These are phyloP conservation scores for Pseudoneurospora amorphoporcata DNA, from an alignment of 495 filamentous ascomycete genomes.

Conservation along the genomic window DNA sequence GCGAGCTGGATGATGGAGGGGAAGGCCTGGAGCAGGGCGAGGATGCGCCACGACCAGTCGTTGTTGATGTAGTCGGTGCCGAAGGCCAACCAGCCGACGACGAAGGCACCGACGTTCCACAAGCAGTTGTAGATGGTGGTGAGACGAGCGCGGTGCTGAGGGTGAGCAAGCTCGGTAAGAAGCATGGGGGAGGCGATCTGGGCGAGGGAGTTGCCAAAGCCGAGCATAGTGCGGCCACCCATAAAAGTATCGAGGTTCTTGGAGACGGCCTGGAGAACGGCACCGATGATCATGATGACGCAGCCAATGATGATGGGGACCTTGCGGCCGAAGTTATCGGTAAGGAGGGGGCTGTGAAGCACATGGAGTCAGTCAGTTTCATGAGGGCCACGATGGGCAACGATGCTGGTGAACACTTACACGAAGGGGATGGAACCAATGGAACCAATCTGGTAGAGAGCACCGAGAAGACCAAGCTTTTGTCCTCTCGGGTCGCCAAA, in stretches of 20 bases:
- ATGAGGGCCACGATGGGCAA: neutral
- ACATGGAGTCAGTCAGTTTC: conserved; percentile 16
- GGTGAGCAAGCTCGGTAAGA: conserved; percentile 54
- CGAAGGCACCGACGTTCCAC: conserved; percentile 49
- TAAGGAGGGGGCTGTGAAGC: conserved; percentile 41
- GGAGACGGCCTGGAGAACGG: conserved; percentile 42
- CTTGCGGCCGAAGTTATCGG: conserved; percentile 53
- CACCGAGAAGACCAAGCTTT: conserved; percentile 51
- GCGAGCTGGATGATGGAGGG: conserved; percentile 42
- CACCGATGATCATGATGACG: conserved; percentile 53
- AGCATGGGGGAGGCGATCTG: conserved; percentile 54
- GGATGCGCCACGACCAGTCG: conserved; percentile 46
- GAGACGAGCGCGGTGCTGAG: conserved; percentile 56
- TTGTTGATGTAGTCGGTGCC: conserved; percentile 39
- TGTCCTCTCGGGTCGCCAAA: conserved; percentile 42
- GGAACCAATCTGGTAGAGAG: conserved; percentile 59
- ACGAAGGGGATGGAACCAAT: conserved; percentile 55
- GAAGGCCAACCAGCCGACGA: conserved; percentile 42
- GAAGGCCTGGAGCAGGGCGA: conserved; percentile 44
- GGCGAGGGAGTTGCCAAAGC: conserved; percentile 48
- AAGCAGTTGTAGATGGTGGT: conserved; percentile 58
- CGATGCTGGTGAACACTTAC: conserved; percentile 25
- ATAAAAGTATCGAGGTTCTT: conserved; percentile 36
- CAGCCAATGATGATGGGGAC: conserved; percentile 52
- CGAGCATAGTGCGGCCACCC: conserved; percentile 41